Base-by-base conservation (phyloP, 306 rosid genomes). In the Pueraria montana region DNA sequence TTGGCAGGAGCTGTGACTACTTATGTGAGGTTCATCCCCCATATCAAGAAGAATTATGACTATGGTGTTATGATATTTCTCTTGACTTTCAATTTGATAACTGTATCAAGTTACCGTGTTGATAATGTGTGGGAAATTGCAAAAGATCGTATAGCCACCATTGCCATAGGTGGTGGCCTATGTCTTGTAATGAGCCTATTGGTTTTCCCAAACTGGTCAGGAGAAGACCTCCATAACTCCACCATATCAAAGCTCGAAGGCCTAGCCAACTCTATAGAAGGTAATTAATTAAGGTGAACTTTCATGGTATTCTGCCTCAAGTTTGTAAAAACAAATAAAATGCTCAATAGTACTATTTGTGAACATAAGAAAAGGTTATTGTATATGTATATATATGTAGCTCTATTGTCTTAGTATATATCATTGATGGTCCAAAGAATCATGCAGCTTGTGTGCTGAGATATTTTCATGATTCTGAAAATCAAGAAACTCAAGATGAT, bases 201-300 rank as follows among this genome's bases (percentile, higher is more conserved):
- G 38, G 61, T 93, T 43, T 92, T 92, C 82, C 99, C 99, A 61
- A 93, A 92, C 30, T 96, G 98, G 98, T 96, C 99, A 3, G 99
- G 99, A 6, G 91, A 96, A 87, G 92, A 92, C 66, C 98, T 96
- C 21, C 97, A 93, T 64, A 86, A 88, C 59, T 84, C 90, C 74
- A 92, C 92, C 30, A 93, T 87, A 2, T 82, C 83, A 71, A 96
- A 93, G 88, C 91, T 93, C 3, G 97, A 96, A 89, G 91, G 94
- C 67, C 87, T 93, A 42, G 97, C 98, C 76, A 85, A 82, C 63
- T 90, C 98, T 65, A 88, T 96, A n/a, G 91, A 93, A 91, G 98
- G 99, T 93, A 65, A 23, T 9, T 10, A 42, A 48, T 49, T 49
- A 69, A 17, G 48, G 1, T 58, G 4, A 69, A 42, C 46, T 69